Evolutionary conservation across 2,329 filamentous ascomycete species (phyloP).

Genomic region (Pseudogymnoascus sp.): DNA sequence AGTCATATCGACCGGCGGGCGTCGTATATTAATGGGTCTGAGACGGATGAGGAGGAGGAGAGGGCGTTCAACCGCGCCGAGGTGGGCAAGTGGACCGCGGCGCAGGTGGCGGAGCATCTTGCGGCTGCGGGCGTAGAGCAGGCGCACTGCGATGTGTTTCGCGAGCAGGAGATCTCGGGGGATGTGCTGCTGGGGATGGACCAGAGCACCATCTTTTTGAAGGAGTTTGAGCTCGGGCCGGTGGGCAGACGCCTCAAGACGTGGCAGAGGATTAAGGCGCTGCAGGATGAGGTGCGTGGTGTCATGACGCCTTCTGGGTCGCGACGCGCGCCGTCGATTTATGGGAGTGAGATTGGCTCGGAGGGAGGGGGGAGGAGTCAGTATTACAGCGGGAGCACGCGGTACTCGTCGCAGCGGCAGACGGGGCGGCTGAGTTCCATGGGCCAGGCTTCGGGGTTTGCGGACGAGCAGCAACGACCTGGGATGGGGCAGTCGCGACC

Average conservation of each 20-base stretch:
- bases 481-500: conserved; percentile 48
- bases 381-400: conserved; percentile 26
- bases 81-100: conserved; percentile 71
- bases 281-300: conserved; percentile 78
- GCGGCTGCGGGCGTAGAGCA: conserved; percentile 79
- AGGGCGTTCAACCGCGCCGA: conserved; percentile 43
- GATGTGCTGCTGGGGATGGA: conserved; percentile 93
- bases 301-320: conserved; percentile 29
- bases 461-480: conserved; percentile 17
- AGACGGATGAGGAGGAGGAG: conserved; percentile 87
- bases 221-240: conserved; percentile 86
- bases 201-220: conserved; percentile 88
- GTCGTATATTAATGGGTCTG: conserved; percentile 88
- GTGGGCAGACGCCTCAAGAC: conserved; percentile 85
- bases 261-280: conserved; percentile 89
- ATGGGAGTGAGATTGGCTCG: conserved; percentile 51
- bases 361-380: conserved; percentile 45
- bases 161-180: conserved; percentile 90
- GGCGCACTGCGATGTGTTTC: conserved; percentile 86
- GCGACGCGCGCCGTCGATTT: conserved; percentile 47
- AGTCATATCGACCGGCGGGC: conserved; percentile 66
- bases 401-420: not conserved
- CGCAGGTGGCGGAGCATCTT: conserved; percentile 81
- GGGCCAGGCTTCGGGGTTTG: not conserved
- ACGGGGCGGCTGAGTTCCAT: not conserved